These are phyloP conservation scores for Closterium sp. DNA, from an alignment of 139 green algal genomes.

Conservation along the genomic window DNA sequence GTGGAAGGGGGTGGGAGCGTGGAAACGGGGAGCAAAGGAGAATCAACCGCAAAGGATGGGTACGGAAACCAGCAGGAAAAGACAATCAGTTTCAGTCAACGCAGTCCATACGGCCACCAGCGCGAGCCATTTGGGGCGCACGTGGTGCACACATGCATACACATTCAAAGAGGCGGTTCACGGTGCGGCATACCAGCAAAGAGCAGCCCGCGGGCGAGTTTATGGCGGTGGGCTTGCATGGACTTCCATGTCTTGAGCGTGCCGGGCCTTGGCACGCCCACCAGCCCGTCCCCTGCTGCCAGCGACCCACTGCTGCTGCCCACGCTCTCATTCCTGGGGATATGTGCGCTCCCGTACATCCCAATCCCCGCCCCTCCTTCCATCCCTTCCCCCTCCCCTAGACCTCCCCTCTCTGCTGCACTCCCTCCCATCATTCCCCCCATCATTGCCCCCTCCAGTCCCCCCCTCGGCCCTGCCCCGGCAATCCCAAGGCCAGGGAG, in stretches of 20 bases:
- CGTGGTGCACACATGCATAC: too few relatives aligned
- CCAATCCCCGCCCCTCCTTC: neutral
- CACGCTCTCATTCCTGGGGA: neutral
- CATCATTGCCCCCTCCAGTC: neutral
- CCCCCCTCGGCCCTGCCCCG: neutral
- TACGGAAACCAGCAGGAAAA: too few relatives aligned
- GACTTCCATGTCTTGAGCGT: neutral
- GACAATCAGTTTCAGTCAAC: too few relatives aligned
- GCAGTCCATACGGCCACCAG: too few relatives aligned
- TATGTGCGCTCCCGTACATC: neutral
- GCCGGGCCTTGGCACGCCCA: neutral
- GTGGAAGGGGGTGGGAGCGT: too few relatives aligned
- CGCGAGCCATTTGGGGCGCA: too few relatives aligned
- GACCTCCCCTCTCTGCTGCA: neutral
- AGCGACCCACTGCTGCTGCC: neutral
- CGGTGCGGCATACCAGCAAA: neutral
- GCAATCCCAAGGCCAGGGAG: neutral
- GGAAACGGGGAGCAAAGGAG: too few relatives aligned
- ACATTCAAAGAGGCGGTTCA: too few relatives aligned
- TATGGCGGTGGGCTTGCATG: neutral
- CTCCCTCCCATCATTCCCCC: neutral
- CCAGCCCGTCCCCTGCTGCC: neutral
- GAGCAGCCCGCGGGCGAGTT: neutral
- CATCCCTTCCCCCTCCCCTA: neutral
- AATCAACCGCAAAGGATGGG: too few relatives aligned